Evolutionary conservation across 441 rosid genomes (phyloP).

Genomic region (Erodium moschatum): DNA sequence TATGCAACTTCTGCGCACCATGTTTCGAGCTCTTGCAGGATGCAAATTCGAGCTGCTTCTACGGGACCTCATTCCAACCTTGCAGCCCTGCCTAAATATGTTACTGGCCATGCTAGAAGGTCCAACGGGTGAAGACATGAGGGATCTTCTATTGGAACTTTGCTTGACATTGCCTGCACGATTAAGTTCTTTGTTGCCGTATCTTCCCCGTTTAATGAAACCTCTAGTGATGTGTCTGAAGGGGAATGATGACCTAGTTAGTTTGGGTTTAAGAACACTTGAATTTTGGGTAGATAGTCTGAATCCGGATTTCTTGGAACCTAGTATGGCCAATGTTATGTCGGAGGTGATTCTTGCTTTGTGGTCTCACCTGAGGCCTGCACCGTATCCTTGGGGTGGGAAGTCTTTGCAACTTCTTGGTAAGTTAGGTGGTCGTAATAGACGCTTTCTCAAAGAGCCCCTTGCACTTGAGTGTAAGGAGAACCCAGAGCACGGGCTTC

Average conservation of each 20-base stretch:
- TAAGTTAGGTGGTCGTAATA: slow-evolving; percentile 94
- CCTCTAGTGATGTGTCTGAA: slow-evolving; percentile 88
- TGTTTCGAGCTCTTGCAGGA: slow-evolving; percentile 88
- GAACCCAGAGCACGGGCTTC: slow-evolving; percentile 97
- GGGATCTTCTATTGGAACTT: slow-evolving; percentile 81
- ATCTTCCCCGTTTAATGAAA: slow-evolving; percentile 85
- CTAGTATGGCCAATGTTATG: slow-evolving; percentile 95
- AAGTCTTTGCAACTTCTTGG: slow-evolving; percentile 91
- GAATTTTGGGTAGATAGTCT: slow-evolving; percentile 99
- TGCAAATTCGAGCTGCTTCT: slow-evolving; percentile 88
- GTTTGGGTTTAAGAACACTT: slow-evolving; percentile 82
- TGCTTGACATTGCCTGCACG: slow-evolving; percentile 95
- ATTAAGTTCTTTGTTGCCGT: slow-evolving; percentile 85
- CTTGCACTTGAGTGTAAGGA: slow-evolving; percentile 97
- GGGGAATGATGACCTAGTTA: slow-evolving; percentile 84
- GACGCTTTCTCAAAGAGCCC: slow-evolving; percentile 93
- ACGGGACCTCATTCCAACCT: slow-evolving; percentile 72
- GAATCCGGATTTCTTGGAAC: slow-evolving; percentile 96
- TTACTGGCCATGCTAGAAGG: slow-evolving; percentile 92
- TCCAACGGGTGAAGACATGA: slow-evolving; percentile 87
- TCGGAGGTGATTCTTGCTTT: slow-evolving; percentile 91
- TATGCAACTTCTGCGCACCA: slow-evolving; percentile 84
- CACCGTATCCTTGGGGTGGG: slow-evolving; percentile 90
- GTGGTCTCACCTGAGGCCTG: slow-evolving; percentile 93
- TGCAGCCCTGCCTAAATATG: slow-evolving; percentile 90